Conservation (phyloP, 2,329 filamentous ascomycete species). For the Pseudopyricularia cyperi region DNA sequence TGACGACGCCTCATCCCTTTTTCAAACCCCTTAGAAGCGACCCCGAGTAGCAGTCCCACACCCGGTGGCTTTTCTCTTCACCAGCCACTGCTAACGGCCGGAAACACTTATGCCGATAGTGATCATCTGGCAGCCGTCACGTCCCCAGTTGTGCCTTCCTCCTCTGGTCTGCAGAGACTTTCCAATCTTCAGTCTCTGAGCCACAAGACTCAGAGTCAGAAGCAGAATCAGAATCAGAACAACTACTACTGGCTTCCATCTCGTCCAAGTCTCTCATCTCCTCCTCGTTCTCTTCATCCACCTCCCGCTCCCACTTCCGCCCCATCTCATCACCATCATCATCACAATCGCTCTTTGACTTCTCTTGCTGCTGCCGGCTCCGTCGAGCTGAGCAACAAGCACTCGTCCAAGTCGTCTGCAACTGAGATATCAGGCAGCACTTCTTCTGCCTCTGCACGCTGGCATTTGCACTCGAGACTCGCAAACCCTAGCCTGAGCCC, state of each 20-base stretch:
- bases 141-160: background rate
- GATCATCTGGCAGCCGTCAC: background rate
- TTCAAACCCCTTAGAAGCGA: background rate
- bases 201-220: too few species aligned
- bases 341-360: background rate
- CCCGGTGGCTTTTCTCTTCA: background rate
- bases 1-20: background rate
- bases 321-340: background rate
- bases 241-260: background rate
- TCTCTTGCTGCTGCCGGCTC: background rate
- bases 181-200: background rate
- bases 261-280: background rate
- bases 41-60: background rate
- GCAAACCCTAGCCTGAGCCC: background rate
- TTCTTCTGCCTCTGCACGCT: background rate
- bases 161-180: background rate
- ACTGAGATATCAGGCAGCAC: background rate
- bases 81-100: background rate
- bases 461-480: background rate
- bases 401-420: background rate
- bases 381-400: background rate
- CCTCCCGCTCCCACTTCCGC: background rate
- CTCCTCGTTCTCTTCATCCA: too few species aligned
- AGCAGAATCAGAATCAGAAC: background rate
- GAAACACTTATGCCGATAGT: background rate